These are phyloP conservation scores for Hypoxylon rickii DNA, from an alignment of 495 filamentous ascomycete species.

Conservation along the genomic window DNA sequence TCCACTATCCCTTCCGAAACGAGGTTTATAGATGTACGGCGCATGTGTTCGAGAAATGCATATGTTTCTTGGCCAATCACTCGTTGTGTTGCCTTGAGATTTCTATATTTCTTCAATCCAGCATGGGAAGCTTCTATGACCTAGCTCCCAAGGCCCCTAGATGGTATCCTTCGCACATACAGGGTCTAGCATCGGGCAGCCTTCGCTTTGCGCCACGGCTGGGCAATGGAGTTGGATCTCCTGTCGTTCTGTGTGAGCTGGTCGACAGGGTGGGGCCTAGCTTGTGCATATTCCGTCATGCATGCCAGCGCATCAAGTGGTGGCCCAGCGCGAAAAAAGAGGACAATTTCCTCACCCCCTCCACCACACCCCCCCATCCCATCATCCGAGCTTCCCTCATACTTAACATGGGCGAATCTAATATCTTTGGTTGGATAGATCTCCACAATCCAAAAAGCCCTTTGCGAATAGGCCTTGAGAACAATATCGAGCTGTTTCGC, in stretches of 20 bases:
- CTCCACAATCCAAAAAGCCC: slow-evolving; percentile 36
- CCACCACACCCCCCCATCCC: slow-evolving; percentile 37
- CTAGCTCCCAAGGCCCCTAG: slow-evolving; percentile 17
- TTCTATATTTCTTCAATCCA: slow-evolving; percentile 7
- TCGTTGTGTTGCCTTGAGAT: slow-evolving; percentile 37
- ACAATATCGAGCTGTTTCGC: slow-evolving; percentile 44
- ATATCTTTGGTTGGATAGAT: slow-evolving; percentile 55
- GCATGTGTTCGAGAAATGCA: slow-evolving; percentile 37
- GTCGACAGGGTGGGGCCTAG: slow-evolving; percentile 52
- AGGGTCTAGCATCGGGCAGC: slow-evolving; percentile 39
- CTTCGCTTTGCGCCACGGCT: slow-evolving; percentile 43
- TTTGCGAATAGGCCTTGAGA: slow-evolving; percentile 39
- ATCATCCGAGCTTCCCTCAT: slow-evolving; percentile 45
- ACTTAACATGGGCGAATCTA: slow-evolving; percentile 46
- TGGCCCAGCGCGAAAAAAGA: slow-evolving; percentile 51
- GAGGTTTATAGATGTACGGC: slow-evolving; percentile 37
- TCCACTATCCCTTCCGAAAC: slow-evolving; percentile 34
- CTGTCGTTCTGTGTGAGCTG: slow-evolving; percentile 40
- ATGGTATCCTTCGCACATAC: background rate
- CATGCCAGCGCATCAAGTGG: slow-evolving; percentile 62
- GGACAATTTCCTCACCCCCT: slow-evolving; percentile 39
- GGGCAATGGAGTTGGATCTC: slow-evolving; percentile 39
- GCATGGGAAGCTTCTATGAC: slow-evolving; percentile 26
- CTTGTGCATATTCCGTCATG: slow-evolving; percentile 62
- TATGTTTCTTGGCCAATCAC: slow-evolving; percentile 37